Base-by-base conservation (phyloP, 805 yeast genomes). In the Citeromyces nyonsensis region DNA sequence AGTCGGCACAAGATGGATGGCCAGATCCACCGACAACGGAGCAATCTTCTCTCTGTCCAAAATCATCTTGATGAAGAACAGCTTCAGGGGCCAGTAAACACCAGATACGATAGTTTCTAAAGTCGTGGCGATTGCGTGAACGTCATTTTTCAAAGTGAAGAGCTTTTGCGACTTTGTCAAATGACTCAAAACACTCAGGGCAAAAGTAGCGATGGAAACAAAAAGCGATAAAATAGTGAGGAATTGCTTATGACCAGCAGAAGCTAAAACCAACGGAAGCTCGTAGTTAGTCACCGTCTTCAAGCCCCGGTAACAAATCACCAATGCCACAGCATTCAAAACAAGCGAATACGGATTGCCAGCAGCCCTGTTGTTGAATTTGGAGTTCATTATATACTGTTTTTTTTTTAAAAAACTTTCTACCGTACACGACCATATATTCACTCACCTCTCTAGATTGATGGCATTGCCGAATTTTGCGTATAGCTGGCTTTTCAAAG, bases 381-480 rank as follows among this genome's bases (percentile, higher is more conserved):
- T 24, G 12, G 22, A n/a, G 4, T 4, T 15, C 15, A 20, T n/a
- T 13, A n/a, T 13, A 27, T 27, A 27, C 7, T 3, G 10, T 27
- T 11, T 26, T 26, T 14, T 10, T 10, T 10, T 26, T 12, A 25
- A 12, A 7, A 25, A 25, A 12, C 26, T 25, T 25, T 26, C n/a
- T 26, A 4, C 13, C 11, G 7, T 18, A 18, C 22, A 18, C 22
- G 22, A 18, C 22, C 22, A 18, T 12, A 14, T 10, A 8, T 8
- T 3, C n/a, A n/a, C 24, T 44, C 34, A 68, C 36, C 74, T 60
- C 49, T 88, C 98, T 31, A 88, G 58, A 49, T 88, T 86, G 47
- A 88, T 88, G 36, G 83, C 74, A 43, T 70, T 70, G 18, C 98
- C 98, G 48, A 88, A 88, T 52, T 82, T 85, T 10, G 82, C 83